Percentiles rank a stretch among this genome's conserved stretches.
Evolutionary conservation across 2,329 filamentous ascomycete species (phyloP).

Genomic region (Metarhizium humberi): DNA sequence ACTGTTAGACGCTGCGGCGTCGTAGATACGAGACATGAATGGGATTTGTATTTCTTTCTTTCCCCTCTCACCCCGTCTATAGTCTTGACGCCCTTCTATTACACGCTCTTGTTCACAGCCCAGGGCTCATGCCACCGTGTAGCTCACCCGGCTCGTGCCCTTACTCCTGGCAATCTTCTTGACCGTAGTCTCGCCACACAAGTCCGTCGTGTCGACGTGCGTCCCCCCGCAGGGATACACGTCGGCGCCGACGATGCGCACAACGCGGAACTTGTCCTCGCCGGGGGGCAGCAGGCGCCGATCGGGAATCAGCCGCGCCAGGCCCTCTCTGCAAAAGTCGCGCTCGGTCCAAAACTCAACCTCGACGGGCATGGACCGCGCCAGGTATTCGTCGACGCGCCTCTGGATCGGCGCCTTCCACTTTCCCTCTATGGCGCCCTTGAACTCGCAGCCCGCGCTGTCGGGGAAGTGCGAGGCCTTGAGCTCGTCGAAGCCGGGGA

Average conservation of each 20-base stretch:
- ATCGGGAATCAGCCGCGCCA: conserved; percentile 48
- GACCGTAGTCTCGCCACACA: conserved; percentile 52
- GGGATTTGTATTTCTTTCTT: no score
- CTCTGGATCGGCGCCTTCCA: conserved; percentile 54
- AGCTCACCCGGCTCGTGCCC: conserved; percentile 52
- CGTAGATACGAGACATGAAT: no score
- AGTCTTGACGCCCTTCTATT: no score
- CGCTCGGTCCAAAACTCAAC: conserved; percentile 58
- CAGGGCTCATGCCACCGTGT: conserved; percentile 14
- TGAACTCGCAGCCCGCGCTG: conserved; percentile 58
- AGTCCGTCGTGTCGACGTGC: conserved; percentile 53
- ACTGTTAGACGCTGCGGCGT: no score
- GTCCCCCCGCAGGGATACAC: conserved; percentile 69
- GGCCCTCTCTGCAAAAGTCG: conserved; percentile 44
- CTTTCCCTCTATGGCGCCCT: conserved; percentile 54
- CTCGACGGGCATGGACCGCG: conserved; percentile 45
- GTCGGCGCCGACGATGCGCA: conserved; percentile 59
- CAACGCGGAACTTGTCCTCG: conserved; percentile 37
- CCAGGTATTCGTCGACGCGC: conserved; percentile 49
- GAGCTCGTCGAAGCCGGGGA: conserved; percentile 50
- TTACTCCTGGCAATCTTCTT: conserved; percentile 59
- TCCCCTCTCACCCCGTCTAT: no score
- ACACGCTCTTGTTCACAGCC: background rate
- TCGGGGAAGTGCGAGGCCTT: conserved; percentile 67
- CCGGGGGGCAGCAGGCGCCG: conserved; percentile 32